A percentile compares a stretch with the other conserved stretches of the same genome.
phyloP scores from a whole-genome alignment of 768 basidiomycete genomes.

The Lactifluus hygrophoroides region DNA sequence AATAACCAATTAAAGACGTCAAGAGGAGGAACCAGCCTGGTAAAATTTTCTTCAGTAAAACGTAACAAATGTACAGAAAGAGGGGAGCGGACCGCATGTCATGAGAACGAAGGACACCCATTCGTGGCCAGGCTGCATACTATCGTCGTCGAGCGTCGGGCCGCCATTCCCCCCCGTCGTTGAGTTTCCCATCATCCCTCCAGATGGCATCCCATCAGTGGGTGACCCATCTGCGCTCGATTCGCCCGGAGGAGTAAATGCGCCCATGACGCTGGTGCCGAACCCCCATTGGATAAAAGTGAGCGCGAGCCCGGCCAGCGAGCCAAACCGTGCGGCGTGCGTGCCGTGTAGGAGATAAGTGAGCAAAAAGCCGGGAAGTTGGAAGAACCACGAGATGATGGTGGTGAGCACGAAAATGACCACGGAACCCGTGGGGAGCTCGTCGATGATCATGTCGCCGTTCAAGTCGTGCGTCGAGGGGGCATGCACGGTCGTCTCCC shows the following conservation, averaged over 20 bases:
- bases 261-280: conserved; percentile 41
- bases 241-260: conserved; percentile 16
- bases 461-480: conserved; percentile 45
- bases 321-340: conserved; percentile 90
- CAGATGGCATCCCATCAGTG: conserved; percentile 14
- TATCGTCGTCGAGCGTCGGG: neutral
- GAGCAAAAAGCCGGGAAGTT: conserved; percentile 88
- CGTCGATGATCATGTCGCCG: conserved; percentile 79
- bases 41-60: no score
- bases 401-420: conserved; percentile 68
- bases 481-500: conserved; percentile 92
- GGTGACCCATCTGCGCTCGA: neutral
- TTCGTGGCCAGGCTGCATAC: conserved; percentile 47
- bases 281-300: conserved; percentile 92
- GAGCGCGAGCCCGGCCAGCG: conserved; percentile 89
- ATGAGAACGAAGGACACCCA: conserved; percentile 92
- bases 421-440: conserved; percentile 76
- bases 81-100: conserved; percentile 53
- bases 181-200: conserved; percentile 9
- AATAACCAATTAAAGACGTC: conserved; percentile 72
- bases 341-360: conserved; percentile 89
- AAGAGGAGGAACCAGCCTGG: conserved; percentile 87
- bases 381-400: conserved; percentile 92
- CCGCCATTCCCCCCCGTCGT: conserved; percentile 8
- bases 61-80: neutral